Evolutionary conservation across 352 stramenopile genomes (phyloP).

Genomic region (Phytophthora europaea): DNA sequence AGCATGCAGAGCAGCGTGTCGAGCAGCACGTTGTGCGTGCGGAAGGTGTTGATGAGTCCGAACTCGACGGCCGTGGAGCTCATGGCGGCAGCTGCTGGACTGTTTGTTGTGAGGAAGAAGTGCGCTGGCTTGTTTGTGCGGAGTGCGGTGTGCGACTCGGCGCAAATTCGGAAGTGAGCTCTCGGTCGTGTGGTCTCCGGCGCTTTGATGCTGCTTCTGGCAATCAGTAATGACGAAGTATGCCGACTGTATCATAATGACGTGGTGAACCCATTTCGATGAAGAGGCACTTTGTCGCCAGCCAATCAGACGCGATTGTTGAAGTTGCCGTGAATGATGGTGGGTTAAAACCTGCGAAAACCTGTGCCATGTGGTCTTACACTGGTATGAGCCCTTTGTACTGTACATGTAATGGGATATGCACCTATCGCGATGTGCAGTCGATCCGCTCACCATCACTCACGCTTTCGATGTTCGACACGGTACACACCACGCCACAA

Average conservation of each 20-base stretch:
- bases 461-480: slow-evolving; percentile 8
- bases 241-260: slow-evolving; percentile 4
- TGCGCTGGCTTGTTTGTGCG: not conserved
- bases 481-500: not conserved
- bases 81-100: slow-evolving; percentile 5
- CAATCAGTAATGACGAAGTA: not conserved
- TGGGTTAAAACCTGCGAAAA: slow-evolving; percentile 29
- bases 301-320: slow-evolving; percentile 17
- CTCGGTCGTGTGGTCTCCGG: not conserved
- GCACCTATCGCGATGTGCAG: not conserved
- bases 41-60: slow-evolving; percentile 64
- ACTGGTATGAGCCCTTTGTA: not conserved
- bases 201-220: not conserved
- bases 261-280: slow-evolving; percentile 28
- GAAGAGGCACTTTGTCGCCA: slow-evolving; percentile 4
- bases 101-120: not conserved
- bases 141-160: slow-evolving; percentile 1
- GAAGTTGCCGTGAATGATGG: slow-evolving; percentile 35
- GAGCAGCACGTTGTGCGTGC: slow-evolving; percentile 58
- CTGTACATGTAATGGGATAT: not conserved
- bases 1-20: slow-evolving; percentile 71
- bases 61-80: slow-evolving; percentile 61
- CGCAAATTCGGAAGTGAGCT: slow-evolving; percentile 28
- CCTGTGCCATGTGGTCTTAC: not conserved
- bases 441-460: slow-evolving; percentile 1